phyloP scores from a whole-genome alignment of 192 early-diverging fungal genomes.

The Rhizophagus clarus region DNA sequence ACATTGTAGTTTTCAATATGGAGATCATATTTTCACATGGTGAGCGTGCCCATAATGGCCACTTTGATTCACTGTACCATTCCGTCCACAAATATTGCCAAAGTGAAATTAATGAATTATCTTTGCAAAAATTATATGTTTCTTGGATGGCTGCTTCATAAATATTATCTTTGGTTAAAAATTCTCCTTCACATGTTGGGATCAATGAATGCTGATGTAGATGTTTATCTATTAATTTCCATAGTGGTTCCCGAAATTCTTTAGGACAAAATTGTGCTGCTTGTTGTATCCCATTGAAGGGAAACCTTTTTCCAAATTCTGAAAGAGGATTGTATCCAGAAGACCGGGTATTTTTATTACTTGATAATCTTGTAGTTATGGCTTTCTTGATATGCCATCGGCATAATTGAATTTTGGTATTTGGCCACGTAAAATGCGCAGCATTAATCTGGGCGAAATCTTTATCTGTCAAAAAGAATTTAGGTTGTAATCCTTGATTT shows the following conservation, averaged over 20 bases:
- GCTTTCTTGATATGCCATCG: background rate
- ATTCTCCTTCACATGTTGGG: background rate
- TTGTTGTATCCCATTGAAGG: conserved; percentile 5
- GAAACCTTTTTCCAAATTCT: conserved; percentile 15
- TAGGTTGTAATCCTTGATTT: background rate
- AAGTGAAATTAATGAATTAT: conserved; percentile 18
- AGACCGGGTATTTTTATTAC: conserved; percentile 2
- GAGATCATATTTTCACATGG: background rate
- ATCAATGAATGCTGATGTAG: background rate
- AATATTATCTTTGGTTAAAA: background rate
- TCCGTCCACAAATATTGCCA: background rate
- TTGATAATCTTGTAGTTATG: background rate
- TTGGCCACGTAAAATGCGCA: background rate
- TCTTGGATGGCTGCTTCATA: background rate
- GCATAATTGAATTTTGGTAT: conserved; percentile 11
- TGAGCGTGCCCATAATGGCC: background rate
- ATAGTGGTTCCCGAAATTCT: background rate
- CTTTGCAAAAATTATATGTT: background rate
- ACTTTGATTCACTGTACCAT: background rate
- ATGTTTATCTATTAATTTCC: conserved; percentile 8
- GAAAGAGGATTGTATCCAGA: background rate
- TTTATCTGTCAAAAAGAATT: conserved; percentile 20
- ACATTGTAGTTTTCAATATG: background rate
- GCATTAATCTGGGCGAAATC: conserved; percentile 23
- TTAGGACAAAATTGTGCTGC: conserved; percentile 1